phyloP scores from a whole-genome alignment of 23 red algal species.

The Gracilaria domingensis region DNA sequence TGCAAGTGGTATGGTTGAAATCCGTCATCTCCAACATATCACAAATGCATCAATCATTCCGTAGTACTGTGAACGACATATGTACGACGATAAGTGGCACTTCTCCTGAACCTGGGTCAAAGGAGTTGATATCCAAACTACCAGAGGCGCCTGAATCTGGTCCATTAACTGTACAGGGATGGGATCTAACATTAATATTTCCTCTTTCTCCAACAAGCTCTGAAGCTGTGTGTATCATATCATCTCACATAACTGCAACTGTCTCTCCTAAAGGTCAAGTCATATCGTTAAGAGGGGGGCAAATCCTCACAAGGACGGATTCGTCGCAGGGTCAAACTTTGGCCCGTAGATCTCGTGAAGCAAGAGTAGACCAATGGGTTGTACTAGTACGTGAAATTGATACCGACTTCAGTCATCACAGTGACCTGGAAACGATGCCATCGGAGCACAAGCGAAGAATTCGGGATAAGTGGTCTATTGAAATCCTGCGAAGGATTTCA shows the following conservation, averaged over 20 bases:
- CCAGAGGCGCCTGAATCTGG: too few species aligned
- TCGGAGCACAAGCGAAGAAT: neutral
- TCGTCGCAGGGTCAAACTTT: neutral
- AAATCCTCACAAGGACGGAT: conserved; percentile 24
- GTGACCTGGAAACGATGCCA: neutral
- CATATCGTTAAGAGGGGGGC: conserved; percentile 21
- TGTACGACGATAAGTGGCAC: neutral
- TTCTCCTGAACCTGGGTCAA: neutral
- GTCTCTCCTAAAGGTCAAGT: conserved; percentile 17
- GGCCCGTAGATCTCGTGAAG: neutral
- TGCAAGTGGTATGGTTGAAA: conserved; percentile 16
- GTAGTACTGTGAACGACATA: neutral
- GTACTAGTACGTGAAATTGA: conserved; percentile 62
- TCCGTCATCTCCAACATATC: neutral
- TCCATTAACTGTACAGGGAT: conserved; percentile 23
- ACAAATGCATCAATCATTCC: neutral
- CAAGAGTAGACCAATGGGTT: conserved; percentile 20
- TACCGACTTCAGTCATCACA: conserved; percentile 44
- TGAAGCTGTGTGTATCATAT: conserved; percentile 15
- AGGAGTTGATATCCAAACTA: neutral
- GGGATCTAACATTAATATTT: conserved; percentile 24
- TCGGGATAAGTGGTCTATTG: conserved; percentile 32
- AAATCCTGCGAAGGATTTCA: conserved; percentile 40
- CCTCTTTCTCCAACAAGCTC: neutral
- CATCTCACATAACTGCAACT: conserved; percentile 28